Evolutionary conservation across 176 grass and related monocot genomes (phyloP), one percentile per base, ranked within the genome.

Genomic region (Raddia guianensis): DNA sequence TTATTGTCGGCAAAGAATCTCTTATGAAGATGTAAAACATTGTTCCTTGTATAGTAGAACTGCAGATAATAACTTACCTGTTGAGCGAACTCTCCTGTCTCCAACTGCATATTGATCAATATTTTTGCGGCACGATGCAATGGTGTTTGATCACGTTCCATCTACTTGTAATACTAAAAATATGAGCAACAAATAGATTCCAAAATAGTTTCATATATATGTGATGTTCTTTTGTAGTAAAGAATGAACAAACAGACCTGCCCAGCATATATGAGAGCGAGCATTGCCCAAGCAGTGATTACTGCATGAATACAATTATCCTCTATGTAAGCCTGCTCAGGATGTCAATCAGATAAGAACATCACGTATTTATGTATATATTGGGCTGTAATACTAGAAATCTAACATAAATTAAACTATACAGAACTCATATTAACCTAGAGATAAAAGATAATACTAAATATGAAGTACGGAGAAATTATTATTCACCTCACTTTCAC

Each of bases 241-340:
- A 43, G 5, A 67, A 45, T 67, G 6, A 72, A 72, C 8, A 66
- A 48, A 33, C 58, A 27, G 46, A 83, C 72, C 81, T 83, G 81
- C 2, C 81, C 81, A 34, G 72, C 37, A 57, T n/a, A 32, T 13
- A 83, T 66, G 6, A 83, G 49, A 10, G 14, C 62, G 3, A 83
- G 62, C 72, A 83, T 83, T 14, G 35, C 70, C 71, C 81, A 83
- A 83, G 81, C 81, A 0, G 81, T 83, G 2, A 10, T 53, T 27
- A 27, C 62, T 2, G 43, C 81, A 48, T 83, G 35, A 12, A 13
- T 47, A 8, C 14, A 6, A 2, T 1, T 8, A 20, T 62, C 62
- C 21, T 68, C 72, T n/a, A 83, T 35, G 64, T 74, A 82, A 14
- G 65, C 58, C 69, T 82, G 80, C 13, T 6, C 27, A 27, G 27